A percentile compares a stretch with the other conserved stretches of the same genome.
Conservation (phyloP, 352 stramenopile species). For the Pythium periplocum region DNA sequence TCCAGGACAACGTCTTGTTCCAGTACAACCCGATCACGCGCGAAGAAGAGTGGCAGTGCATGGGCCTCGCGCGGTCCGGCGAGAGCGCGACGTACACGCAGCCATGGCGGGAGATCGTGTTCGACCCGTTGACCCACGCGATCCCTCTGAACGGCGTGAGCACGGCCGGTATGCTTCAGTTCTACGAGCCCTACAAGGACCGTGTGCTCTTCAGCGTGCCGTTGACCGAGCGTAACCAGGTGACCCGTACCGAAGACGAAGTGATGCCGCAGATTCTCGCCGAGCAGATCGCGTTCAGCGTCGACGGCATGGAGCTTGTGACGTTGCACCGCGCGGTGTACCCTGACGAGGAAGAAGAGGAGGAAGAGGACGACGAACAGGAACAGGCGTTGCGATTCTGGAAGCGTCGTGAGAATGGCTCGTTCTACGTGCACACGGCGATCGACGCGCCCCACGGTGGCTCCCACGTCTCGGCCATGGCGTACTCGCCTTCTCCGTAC, state of each 20-base stretch:
- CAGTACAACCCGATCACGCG: conserved; percentile 79
- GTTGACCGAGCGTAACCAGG: conserved; percentile 79
- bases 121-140: conserved; percentile 57
- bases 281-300: conserved; percentile 50
- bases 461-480: conserved; percentile 40
- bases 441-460: conserved; percentile 74
- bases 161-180: conserved; percentile 61
- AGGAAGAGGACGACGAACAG: conserved; percentile 20
- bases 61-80: conserved; percentile 56
- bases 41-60: conserved; percentile 69
- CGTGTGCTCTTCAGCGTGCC: conserved; percentile 63
- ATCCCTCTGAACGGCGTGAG: conserved; percentile 63
- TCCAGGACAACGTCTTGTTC: conserved; percentile 69
- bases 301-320: conserved; percentile 40
- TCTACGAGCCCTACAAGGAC: conserved; percentile 80
- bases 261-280: conserved; percentile 43
- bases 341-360: conserved; percentile 3
- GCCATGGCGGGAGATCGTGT: conserved; percentile 44
- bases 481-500: conserved; percentile 38
- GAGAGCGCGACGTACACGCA: conserved; percentile 30
- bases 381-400: conserved; percentile 74
- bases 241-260: conserved; percentile 74
- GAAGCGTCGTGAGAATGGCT: conserved; percentile 64
- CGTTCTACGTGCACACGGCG: conserved; percentile 77
- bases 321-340: conserved; percentile 46